A percentile compares a stretch with the other conserved stretches of the same genome.
Conservation (phyloP, 495 filamentous ascomycete species). For the Astrothelium macrocarpum region DNA sequence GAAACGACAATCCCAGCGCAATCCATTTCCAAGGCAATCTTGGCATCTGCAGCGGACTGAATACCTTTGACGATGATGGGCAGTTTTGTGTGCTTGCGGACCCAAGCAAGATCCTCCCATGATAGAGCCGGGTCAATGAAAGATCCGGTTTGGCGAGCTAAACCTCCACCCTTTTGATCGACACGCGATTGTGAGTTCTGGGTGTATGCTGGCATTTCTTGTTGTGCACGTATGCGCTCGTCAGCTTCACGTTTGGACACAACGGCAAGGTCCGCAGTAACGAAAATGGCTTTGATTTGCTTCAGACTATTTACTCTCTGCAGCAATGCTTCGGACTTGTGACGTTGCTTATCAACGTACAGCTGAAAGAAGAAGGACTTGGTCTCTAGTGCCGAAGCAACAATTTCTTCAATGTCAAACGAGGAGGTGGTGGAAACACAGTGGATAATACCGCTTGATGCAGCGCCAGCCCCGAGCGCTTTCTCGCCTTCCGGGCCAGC, state of each 20-base stretch:
- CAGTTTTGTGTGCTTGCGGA: slow-evolving; percentile 34
- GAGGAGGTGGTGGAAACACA: slow-evolving; percentile 59
- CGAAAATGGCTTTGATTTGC: slow-evolving; percentile 28
- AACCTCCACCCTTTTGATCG: slow-evolving; percentile 58
- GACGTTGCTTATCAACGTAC: slow-evolving; percentile 66
- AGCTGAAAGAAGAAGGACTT: slow-evolving; percentile 64
- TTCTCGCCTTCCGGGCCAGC: slow-evolving; percentile 64
- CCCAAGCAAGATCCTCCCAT: slow-evolving; percentile 40
- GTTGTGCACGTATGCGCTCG: slow-evolving; percentile 38
- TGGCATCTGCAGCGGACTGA: slow-evolving; percentile 52
- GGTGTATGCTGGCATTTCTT: slow-evolving; percentile 45
- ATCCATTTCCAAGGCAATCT: slow-evolving; percentile 43
- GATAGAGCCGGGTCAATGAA: slow-evolving; percentile 48
- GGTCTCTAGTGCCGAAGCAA: slow-evolving; percentile 13
- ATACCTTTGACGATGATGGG: slow-evolving; percentile 59
- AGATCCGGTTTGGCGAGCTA: slow-evolving; percentile 61
- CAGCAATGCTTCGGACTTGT: slow-evolving; percentile 51
- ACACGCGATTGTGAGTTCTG: slow-evolving; percentile 50
- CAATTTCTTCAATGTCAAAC: slow-evolving; percentile 53
- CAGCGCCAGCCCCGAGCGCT: slow-evolving; percentile 46
- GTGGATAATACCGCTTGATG: slow-evolving; percentile 17
- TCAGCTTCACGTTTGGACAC: slow-evolving; percentile 31
- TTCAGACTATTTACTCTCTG: slow-evolving; percentile 9
- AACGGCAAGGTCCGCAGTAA: slow-evolving; percentile 32
- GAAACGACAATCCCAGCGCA: slow-evolving; percentile 52